Conservation (phyloP, 2,329 filamentous ascomycete species). For the Aspergillus sp. region DNA sequence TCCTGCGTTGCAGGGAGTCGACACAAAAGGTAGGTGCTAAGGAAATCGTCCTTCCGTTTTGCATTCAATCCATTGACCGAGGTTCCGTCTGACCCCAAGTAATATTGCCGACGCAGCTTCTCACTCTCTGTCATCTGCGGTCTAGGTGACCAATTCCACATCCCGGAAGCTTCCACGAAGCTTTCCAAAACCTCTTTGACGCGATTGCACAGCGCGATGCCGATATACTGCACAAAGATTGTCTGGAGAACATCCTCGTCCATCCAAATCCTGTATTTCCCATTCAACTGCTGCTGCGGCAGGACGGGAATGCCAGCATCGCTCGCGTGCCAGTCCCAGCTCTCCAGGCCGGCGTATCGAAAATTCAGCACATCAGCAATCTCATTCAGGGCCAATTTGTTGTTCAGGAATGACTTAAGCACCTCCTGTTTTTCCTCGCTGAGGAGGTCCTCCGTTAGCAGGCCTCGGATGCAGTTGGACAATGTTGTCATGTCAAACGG, state of each 20-base stretch:
- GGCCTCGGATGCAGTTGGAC: constrained; percentile 29
- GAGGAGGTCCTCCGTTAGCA: constrained; percentile 36
- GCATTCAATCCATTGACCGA: not conserved
- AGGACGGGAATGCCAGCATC: constrained; percentile 36
- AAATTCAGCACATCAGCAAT: constrained; percentile 40
- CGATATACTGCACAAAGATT: constrained; percentile 40
- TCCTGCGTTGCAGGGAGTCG: not conserved
- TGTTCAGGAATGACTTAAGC: constrained; percentile 34
- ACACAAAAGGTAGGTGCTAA: not conserved
- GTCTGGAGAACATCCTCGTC: constrained; percentile 41
- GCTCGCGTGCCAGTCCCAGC: constrained; percentile 38
- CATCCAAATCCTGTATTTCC: constrained; percentile 41
- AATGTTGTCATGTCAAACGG: constrained; percentile 28
- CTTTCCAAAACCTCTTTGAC: constrained; percentile 10
- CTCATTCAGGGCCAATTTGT: constrained; percentile 33
- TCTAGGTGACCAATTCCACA: constrained; percentile 9
- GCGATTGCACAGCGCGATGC: constrained; percentile 27
- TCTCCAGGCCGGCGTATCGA: constrained; percentile 33
- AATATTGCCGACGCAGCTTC: constrained; percentile 19
- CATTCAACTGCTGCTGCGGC: constrained; percentile 37
- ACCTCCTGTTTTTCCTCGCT: constrained; percentile 37
- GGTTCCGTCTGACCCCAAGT: constrained; percentile 19
- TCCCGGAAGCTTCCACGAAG: constrained; percentile 2
- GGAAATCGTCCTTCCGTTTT: not conserved
- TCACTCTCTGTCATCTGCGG: constrained; percentile 14